A percentile compares a stretch with the other conserved stretches of the same genome.
These are phyloP conservation scores for Pelargonium myrrhifolium DNA, from an alignment of 441 rosid genomes.

Conservation along the genomic window DNA sequence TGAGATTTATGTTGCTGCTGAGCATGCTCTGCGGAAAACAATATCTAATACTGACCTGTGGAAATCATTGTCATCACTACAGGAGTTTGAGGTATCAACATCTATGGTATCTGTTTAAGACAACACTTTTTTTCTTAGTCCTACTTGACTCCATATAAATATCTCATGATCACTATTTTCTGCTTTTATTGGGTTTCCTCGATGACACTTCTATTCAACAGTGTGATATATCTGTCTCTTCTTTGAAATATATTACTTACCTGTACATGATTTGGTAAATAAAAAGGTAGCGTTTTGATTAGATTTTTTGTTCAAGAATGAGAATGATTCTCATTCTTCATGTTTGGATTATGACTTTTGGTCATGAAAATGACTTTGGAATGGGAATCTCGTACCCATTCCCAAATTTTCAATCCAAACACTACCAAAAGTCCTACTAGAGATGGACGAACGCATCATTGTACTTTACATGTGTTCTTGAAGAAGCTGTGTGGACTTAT, in stretches of 20 bases:
- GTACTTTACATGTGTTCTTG: neutral
- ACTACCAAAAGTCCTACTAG: neutral
- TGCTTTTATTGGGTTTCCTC: neutral
- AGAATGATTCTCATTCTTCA: too few species aligned
- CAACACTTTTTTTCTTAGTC: neutral
- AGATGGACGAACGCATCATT: neutral
- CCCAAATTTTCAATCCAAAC: too few species aligned
- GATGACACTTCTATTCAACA: neutral
- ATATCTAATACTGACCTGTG: constrained; percentile 62
- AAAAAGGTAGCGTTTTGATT: too few species aligned
- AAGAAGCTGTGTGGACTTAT: constrained; percentile 9
- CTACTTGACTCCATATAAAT: neutral
- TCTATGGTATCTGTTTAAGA: constrained; percentile 19
- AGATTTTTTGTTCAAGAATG: too few species aligned
- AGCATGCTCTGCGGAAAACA: constrained; percentile 67
- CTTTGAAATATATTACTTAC: constrained; percentile 4
- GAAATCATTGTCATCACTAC: constrained; percentile 69
- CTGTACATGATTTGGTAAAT: neutral
- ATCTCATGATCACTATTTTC: constrained; percentile 11
- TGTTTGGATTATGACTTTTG: too few species aligned
- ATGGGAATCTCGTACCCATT: too few species aligned
- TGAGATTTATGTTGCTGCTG: constrained; percentile 93
- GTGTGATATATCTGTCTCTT: neutral
- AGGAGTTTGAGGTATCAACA: constrained; percentile 76
- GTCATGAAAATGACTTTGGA: too few species aligned